Evolutionary conservation across 805 yeast genomes (phyloP).

Genomic region (Grigorovia humatica): DNA sequence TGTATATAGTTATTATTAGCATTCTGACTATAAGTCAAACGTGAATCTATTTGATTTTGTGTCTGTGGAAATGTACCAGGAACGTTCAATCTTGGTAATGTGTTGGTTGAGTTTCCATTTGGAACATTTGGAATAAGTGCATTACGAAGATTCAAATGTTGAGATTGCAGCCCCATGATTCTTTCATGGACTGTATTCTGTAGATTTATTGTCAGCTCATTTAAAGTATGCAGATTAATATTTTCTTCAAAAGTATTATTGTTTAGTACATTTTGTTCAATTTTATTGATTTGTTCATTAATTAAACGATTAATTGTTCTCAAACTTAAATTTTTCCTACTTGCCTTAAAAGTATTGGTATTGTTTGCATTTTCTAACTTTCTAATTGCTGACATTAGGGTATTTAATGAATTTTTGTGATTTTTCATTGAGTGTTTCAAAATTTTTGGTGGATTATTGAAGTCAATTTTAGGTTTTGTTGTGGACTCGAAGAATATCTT

Average conservation of each 20-base stretch:
- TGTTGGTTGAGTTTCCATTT: not conserved
- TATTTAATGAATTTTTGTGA: not conserved
- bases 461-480: not conserved
- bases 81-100: not conserved
- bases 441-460: not conserved
- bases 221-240: not conserved
- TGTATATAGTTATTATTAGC: too few species aligned
- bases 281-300: not conserved
- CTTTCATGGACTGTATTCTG: not conserved
- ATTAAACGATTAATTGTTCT: not conserved
- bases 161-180: not conserved
- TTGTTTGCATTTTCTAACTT: not conserved
- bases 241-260: not conserved
- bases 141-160: not conserved
- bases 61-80: not conserved
- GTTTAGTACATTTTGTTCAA: not conserved
- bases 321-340: not conserved
- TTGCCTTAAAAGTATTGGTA: not conserved
- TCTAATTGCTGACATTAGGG: not conserved
- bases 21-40: too few species aligned
- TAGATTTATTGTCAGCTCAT: not conserved
- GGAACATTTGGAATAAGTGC: not conserved
- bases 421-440: not conserved
- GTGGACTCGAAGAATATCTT: not conserved
- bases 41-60: not conserved